These are phyloP conservation scores for Simplicillium sp. DNA, from an alignment of 2,329 filamentous ascomycete genomes.

Conservation along the genomic window DNA sequence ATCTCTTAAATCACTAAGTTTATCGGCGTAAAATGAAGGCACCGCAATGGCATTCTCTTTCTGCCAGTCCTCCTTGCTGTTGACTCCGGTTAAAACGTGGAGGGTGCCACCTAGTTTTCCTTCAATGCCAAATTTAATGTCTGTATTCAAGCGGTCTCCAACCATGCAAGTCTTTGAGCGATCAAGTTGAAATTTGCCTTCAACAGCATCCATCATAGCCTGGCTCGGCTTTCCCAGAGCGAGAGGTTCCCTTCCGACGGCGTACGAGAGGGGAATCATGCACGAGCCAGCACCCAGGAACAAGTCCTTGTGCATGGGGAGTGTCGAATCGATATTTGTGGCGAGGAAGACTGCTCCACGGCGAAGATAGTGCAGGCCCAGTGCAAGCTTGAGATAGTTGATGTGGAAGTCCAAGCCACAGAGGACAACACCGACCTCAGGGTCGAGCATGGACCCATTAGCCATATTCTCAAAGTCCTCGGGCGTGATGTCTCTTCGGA, in stretches of 20 bases:
- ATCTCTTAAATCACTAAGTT: slow-evolving; percentile 61
- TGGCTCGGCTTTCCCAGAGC: slow-evolving; percentile 91
- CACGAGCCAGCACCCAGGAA: slow-evolving; percentile 89
- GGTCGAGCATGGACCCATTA: slow-evolving; percentile 66
- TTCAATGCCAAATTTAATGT: slow-evolving; percentile 91
- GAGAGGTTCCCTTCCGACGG: slow-evolving; percentile 59
- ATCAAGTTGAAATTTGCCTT: slow-evolving; percentile 89
- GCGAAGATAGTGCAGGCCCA: slow-evolving; percentile 77
- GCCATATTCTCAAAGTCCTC: slow-evolving; percentile 76
- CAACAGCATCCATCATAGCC: slow-evolving; percentile 98
- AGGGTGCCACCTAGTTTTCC: slow-evolving; percentile 85
- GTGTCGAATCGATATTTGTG: slow-evolving; percentile 85
- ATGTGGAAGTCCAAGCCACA: slow-evolving; percentile 88
- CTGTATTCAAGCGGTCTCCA: slow-evolving; percentile 86
- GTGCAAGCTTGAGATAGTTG: slow-evolving; percentile 85
- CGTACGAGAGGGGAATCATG: slow-evolving; percentile 67
- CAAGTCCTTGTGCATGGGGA: slow-evolving; percentile 71
- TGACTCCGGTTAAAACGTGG: slow-evolving; percentile 84
- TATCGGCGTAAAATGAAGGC: slow-evolving; percentile 77
- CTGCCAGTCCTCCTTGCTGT: slow-evolving; percentile 74
- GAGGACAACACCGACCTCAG: slow-evolving; percentile 82
- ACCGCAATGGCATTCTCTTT: slow-evolving; percentile 57
- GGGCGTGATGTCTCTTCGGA: slow-evolving; percentile 67
- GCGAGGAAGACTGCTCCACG: slow-evolving; percentile 80
- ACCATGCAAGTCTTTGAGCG: slow-evolving; percentile 86